Percentiles rank a stretch among this genome's conserved stretches.
Evolutionary conservation across 352 stramenopile species (phyloP).

Genomic region (Phytopythium kandeliae): DNA sequence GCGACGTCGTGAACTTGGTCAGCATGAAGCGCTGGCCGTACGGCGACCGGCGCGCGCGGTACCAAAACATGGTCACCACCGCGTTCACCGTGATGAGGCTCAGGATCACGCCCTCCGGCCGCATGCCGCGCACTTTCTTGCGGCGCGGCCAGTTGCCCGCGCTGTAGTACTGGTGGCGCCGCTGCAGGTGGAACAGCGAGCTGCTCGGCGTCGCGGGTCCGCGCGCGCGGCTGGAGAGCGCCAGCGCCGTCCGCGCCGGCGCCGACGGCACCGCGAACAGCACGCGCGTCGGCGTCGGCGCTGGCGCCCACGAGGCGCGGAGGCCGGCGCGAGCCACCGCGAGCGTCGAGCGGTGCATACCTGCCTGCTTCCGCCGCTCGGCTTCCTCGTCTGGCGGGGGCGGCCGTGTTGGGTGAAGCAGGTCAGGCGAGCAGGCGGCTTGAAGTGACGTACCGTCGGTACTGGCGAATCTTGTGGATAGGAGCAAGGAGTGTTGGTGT

Average conservation of each 20-base stretch:
- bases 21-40: constrained; percentile 55
- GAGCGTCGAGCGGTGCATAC: constrained; percentile 10
- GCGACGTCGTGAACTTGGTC: constrained; percentile 70
- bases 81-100: constrained; percentile 52
- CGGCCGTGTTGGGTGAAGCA: neutral
- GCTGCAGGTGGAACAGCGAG: constrained; percentile 5
- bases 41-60: constrained; percentile 36
- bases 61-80: constrained; percentile 54
- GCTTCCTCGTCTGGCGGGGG: no score
- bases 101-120: constrained; percentile 35
- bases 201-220: neutral
- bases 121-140: constrained; percentile 16
- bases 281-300: constrained; percentile 10
- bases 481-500: neutral
- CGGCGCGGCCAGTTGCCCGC: constrained; percentile 13
- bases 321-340: constrained; percentile 10
- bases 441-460: neutral
- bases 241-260: constrained; percentile 1
- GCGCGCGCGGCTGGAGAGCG: neutral
- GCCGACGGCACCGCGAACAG: constrained; percentile 8
- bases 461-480: neutral
- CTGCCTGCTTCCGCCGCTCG: no score
- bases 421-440: neutral
- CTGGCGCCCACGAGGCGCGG: constrained; percentile 1
- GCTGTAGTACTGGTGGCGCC: constrained; percentile 18